phyloP scores from a whole-genome alignment of 2,329 filamentous ascomycete genomes.

The Aspergillus sp. region DNA sequence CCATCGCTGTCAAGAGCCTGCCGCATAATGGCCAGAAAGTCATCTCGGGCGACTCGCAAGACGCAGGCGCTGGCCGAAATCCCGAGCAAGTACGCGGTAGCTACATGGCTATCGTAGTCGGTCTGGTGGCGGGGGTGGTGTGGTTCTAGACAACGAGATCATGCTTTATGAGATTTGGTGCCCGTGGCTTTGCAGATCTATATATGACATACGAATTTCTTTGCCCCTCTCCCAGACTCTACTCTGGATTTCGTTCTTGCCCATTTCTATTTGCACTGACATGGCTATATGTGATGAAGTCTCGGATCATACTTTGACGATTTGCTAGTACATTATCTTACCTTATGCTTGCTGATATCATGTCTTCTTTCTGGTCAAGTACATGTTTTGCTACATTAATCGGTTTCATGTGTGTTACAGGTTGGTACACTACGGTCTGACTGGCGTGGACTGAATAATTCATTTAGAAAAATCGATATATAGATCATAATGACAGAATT shows the following conservation, averaged over 20 bases:
- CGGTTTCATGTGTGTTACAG: too few relatives aligned
- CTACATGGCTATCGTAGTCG: conserved; percentile 32
- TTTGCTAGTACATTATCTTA: too few relatives aligned
- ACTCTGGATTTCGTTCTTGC: neutral
- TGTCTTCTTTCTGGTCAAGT: too few relatives aligned
- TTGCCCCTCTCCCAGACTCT: neutral
- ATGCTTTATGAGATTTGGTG: neutral
- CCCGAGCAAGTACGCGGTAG: conserved; percentile 25
- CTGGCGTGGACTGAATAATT: too few relatives aligned
- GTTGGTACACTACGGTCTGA: too few relatives aligned
- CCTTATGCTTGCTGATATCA: too few relatives aligned
- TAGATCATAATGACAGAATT: too few relatives aligned
- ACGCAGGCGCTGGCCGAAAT: conserved; percentile 15
- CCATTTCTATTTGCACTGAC: neutral
- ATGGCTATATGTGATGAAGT: too few relatives aligned
- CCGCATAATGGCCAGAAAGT: conserved; percentile 4
- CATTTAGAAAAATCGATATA: too few relatives aligned
- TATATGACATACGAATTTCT: neutral
- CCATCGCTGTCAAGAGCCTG: neutral
- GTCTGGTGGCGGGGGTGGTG: conserved; percentile 28
- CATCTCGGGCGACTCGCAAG: conserved; percentile 16
- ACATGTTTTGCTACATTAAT: too few relatives aligned
- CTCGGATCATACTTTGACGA: too few relatives aligned
- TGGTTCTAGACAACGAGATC: conserved; percentile 21
- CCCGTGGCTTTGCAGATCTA: neutral